phyloP scores from a whole-genome alignment of 1,284 basidiomycete genomes.

The Ceratobasidium sp. region DNA sequence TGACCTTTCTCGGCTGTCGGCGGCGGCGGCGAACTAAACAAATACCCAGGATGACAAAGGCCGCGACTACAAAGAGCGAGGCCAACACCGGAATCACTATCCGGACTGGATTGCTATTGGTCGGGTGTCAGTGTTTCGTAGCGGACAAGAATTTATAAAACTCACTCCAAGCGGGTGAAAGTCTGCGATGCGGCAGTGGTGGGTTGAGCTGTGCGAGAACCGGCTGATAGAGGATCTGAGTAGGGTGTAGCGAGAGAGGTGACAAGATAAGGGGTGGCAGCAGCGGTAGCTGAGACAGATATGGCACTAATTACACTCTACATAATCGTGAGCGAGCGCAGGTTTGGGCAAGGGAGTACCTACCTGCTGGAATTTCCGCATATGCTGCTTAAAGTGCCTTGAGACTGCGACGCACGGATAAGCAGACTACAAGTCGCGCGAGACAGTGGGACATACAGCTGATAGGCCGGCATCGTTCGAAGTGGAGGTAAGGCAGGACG shows the following conservation, averaged over 20 bases:
- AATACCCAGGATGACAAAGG: neutral
- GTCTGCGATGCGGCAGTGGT: neutral
- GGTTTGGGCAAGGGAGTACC: neutral
- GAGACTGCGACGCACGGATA: too few species aligned
- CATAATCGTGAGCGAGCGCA: neutral
- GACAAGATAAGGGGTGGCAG: neutral
- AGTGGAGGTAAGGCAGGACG: neutral
- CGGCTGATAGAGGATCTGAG: neutral
- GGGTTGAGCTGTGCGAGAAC: neutral
- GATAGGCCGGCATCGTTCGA: too few species aligned
- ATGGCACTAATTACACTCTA: constrained; percentile 25
- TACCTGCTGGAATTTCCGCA: constrained; percentile 1
- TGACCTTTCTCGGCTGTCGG: neutral
- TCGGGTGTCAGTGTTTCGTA: too few species aligned
- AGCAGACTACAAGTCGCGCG: too few species aligned
- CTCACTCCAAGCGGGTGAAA: neutral
- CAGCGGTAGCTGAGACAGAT: constrained; percentile 11
- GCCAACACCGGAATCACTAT: constrained; percentile 3
- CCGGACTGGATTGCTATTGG: too few species aligned
- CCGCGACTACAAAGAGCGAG: neutral
- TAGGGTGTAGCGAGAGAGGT: neutral
- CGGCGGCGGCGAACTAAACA: constrained; percentile 5
- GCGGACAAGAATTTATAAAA: too few species aligned
- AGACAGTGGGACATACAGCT: too few species aligned
- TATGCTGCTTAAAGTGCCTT: constrained; percentile 1